phyloP scores from a whole-genome alignment of 2,329 filamentous ascomycete genomes.

The Aspergillus felis region DNA sequence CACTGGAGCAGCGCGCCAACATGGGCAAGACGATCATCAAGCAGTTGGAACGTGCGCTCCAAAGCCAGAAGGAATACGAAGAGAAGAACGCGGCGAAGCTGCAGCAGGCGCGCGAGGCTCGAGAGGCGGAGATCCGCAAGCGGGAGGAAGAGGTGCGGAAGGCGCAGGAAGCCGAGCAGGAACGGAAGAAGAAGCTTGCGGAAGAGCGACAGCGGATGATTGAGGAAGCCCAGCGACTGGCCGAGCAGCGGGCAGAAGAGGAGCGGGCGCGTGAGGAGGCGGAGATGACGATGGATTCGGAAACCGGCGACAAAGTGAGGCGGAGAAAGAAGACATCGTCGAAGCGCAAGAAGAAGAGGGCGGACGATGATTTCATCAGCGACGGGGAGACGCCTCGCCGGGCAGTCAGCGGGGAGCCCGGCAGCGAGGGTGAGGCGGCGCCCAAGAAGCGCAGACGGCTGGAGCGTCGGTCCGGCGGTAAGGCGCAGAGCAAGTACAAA shows the following conservation, averaged over 20 bases:
- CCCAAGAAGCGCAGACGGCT: slow-evolving; percentile 59
- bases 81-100: slow-evolving; percentile 88
- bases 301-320: slow-evolving; percentile 77
- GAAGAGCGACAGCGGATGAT: slow-evolving; percentile 80
- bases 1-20: slow-evolving; percentile 91
- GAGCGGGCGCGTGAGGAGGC: slow-evolving; percentile 66
- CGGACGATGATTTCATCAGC: slow-evolving; percentile 28
- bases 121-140: slow-evolving; percentile 73
- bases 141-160: slow-evolving; percentile 73
- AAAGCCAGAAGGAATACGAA: slow-evolving; percentile 86
- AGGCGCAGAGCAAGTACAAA: slow-evolving; percentile 67
- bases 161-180: slow-evolving; percentile 64
- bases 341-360: slow-evolving; percentile 60
- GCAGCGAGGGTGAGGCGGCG: slow-evolving; percentile 35
- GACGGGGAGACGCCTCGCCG: slow-evolving; percentile 23
- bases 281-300: slow-evolving; percentile 75
- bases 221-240: slow-evolving; percentile 68
- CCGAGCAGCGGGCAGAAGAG: slow-evolving; percentile 67
- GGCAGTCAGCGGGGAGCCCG: slow-evolving; percentile 27
- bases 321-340: slow-evolving; percentile 59
- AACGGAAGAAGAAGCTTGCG: slow-evolving; percentile 75
- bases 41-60: slow-evolving; percentile 80
- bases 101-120: slow-evolving; percentile 70
- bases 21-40: slow-evolving; percentile 96
- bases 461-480: slow-evolving; percentile 48